Evolutionary conservation across 1,139 yeast genomes (phyloP), one percentile per base, ranked within the genome.

Genomic region (Kodamaea sp.): DNA sequence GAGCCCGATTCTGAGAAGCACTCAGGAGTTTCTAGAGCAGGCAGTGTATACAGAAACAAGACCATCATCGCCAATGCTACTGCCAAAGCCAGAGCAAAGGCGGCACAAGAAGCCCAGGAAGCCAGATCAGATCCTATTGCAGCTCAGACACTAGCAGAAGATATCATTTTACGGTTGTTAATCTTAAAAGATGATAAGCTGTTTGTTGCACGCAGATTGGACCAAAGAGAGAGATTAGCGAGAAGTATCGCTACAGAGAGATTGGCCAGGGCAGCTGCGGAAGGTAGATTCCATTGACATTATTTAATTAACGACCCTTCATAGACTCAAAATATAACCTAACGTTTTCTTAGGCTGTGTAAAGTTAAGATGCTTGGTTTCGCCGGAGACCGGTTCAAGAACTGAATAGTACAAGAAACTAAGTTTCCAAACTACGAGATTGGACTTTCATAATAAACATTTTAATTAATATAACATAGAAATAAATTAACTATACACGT

Each of bases 21-120:
- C 26, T 7, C 21, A 18, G 43, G 53, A 22, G 36, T 72, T 48
- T 50, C 69, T 29, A 61, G 79, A 30, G 70, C 78, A 1, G 80
- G 78, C 10, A 70, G 84, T 18, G 55, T 84, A 33, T 80, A 80
- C 19, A 63, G 95, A 34, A 72, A 72, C 32, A 76, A 79, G 42
- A 84, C 95, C 0, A 81, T 84, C 20, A 61, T 73, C 64, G 92
- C 90, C 0, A 84, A 83, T 52, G 83, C 90, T 4, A 82, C 90
- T 18, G 72, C 78, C 4, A 70, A 66, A 29, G 74, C 80, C 2
- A 68, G 90, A 46, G 75, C 71, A 14, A 63, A 67, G 40, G 82
- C 81, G 9, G 68, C 65, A 25, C 58, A 67, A 34, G 80, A 78
- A 24, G 69, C 73, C 1, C 62, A 68, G 16, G 76, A 70, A 27